Evolutionary conservation across 345 rosid genomes (phyloP).

Genomic region (Odontarrhena argentea): DNA sequence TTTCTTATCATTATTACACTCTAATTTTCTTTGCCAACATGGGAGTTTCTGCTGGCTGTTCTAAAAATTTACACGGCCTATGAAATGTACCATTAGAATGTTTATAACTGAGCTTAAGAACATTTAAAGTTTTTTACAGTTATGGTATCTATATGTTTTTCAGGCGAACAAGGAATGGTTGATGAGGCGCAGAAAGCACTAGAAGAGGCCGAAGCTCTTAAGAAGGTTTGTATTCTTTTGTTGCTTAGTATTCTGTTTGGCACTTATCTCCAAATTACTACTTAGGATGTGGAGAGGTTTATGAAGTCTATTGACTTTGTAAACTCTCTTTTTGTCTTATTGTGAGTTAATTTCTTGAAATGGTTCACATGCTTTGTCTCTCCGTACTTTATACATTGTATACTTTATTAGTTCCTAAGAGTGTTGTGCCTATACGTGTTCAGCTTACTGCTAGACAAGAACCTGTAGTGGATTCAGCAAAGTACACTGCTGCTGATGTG

Average conservation of each 20-base stretch:
- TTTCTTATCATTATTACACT: conserved; percentile 1
- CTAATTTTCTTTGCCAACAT: background rate
- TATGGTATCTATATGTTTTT: conserved; percentile 17
- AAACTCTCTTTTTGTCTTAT: conserved; percentile 14
- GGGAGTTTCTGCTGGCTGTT: conserved; percentile 6
- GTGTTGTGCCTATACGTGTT: conserved; percentile 24
- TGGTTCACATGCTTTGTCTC: conserved; percentile 6
- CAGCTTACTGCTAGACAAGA: conserved; percentile 86
- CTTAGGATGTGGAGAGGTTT: conserved; percentile 3
- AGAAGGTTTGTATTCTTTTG: conserved; percentile 60
- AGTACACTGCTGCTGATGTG: conserved; percentile 93
- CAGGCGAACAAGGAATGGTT: conserved; percentile 99
- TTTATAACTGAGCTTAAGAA: conserved; percentile 10
- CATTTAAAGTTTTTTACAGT: background rate
- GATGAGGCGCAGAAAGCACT: conserved; percentile 98
- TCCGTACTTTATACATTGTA: background rate
- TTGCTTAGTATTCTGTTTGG: conserved; percentile 14
- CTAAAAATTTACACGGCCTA: background rate
- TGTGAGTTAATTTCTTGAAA: conserved; percentile 18
- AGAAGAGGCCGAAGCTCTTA: conserved; percentile 99
- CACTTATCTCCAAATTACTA: background rate
- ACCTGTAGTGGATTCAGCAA: conserved; percentile 71
- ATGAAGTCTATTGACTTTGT: conserved; percentile 1
- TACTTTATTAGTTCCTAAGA: conserved; percentile 19
- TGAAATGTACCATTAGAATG: background rate